Conservation (phyloP, 129 eudicot species). For the Chrysanthemum lavandulifolium region DNA sequence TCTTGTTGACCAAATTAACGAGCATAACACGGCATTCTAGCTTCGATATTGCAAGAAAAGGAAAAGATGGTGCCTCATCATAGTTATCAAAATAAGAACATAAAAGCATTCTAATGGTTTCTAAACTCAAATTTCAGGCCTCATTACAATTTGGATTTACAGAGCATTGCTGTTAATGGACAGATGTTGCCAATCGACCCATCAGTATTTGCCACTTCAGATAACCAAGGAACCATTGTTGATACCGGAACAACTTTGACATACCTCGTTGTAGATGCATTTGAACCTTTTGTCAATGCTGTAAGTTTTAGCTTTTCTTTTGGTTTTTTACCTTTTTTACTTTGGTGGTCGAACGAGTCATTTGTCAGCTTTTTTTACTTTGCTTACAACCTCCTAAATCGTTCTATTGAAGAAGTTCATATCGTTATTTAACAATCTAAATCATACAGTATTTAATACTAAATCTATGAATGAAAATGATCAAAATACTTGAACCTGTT, state of each 20-base stretch:
- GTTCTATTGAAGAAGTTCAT: neutral
- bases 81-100: neutral
- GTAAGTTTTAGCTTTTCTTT: slow-evolving; percentile 49
- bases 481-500: neutral
- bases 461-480: neutral
- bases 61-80: neutral
- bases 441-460: neutral
- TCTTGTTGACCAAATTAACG: neutral
- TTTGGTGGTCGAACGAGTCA: neutral
- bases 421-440: neutral
- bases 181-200: slow-evolving; percentile 77
- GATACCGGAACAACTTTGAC: slow-evolving; percentile 97
- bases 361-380: too few relatives aligned
- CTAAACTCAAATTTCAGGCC: slow-evolving; percentile 62
- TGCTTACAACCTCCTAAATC: neutral
- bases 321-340: neutral
- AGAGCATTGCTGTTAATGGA: slow-evolving; percentile 91
- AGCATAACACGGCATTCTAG: neutral
- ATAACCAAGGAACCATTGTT: slow-evolving; percentile 78
- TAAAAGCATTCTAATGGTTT: slow-evolving; percentile 3
- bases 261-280: slow-evolving; percentile 91
- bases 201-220: slow-evolving; percentile 72
- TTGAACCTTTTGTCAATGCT: slow-evolving; percentile 78
- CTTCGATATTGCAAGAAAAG: neutral
- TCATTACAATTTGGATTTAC: slow-evolving; percentile 83